These are phyloP conservation scores for Fusarium solani-melongenae DNA, from an alignment of 2,329 filamentous ascomycete species.

Conservation along the genomic window DNA sequence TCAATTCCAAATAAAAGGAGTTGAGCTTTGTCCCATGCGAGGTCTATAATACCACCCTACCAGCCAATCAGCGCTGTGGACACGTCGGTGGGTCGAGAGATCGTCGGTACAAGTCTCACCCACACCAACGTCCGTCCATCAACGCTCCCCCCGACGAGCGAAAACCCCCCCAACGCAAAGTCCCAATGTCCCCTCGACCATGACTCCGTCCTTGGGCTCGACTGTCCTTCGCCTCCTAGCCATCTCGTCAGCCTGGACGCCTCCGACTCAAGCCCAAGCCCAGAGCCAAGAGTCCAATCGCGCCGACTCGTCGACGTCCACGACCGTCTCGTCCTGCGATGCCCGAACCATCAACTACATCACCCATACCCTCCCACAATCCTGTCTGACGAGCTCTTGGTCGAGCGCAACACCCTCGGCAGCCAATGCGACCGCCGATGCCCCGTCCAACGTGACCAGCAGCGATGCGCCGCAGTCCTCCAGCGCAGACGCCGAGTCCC, in stretches of 20 bases:
- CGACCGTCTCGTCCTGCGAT: conserved; percentile 54
- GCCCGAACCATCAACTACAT: conserved; percentile 82
- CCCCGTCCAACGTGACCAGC: not conserved
- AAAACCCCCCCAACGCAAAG: not conserved
- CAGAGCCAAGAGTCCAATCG: conserved; percentile 6
- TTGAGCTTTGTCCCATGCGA: not conserved
- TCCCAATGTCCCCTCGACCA: conserved; percentile 31
- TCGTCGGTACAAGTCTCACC: not conserved
- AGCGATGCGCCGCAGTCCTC: conserved; percentile 9
- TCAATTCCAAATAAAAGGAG: not conserved
- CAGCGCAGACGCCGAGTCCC: conserved; percentile 11
- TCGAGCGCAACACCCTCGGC: conserved; percentile 45
- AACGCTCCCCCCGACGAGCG: not conserved
- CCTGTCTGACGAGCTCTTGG: conserved; percentile 77
- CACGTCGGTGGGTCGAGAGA: not conserved
- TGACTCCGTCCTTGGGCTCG: conserved; percentile 35
- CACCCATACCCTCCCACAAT: conserved; percentile 79
- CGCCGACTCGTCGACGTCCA: conserved; percentile 19
- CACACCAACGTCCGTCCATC: not conserved
- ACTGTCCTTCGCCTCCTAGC: conserved; percentile 17
- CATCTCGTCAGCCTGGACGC: conserved; percentile 13
- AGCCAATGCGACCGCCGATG: conserved; percentile 6
- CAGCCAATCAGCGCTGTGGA: conserved; percentile 1
- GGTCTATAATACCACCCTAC: not conserved
- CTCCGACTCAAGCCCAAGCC: conserved; percentile 5